A percentile compares a stretch with the other conserved stretches of the same genome.
phyloP scores from a whole-genome alignment of 1,284 basidiomycete species.

The Heliocybe sulcata region DNA sequence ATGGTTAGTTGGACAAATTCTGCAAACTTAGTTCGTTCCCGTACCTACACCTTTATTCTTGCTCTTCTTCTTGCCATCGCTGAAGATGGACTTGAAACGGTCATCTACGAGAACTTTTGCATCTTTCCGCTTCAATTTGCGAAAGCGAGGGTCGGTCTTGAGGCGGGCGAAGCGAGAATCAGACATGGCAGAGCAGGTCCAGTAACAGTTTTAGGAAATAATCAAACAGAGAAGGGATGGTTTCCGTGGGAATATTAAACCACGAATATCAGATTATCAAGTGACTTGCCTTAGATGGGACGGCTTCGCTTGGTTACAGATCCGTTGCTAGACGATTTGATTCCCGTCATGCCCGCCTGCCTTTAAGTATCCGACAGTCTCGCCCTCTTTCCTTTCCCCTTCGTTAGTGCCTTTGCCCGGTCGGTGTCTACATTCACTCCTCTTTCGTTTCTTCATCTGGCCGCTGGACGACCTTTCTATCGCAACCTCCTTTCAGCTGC shows the following conservation, averaged over 20 bases:
- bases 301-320: not conserved
- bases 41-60: conserved; percentile 27
- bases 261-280: conserved; percentile 7
- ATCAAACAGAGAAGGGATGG: conserved; percentile 8
- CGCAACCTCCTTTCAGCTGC: conserved; percentile 14
- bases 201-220: conserved; percentile 12
- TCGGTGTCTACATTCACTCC: not conserved
- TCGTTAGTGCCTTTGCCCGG: conserved; percentile 16
- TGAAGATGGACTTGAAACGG: conserved; percentile 85
- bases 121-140: conserved; percentile 73
- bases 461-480: conserved; percentile 29
- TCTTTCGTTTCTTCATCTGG: conserved; percentile 12
- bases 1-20: not conserved
- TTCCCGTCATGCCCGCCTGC: conserved; percentile 4
- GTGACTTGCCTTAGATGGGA: not conserved
- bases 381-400: conserved; percentile 24
- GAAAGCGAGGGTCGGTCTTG: conserved; percentile 90
- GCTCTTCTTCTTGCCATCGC: conserved; percentile 36
- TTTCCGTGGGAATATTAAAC: not conserved
- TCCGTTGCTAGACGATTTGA: not conserved
- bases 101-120: conserved; percentile 89
- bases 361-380: conserved; percentile 16
- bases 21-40: not conserved
- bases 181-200: conserved; percentile 39
- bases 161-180: conserved; percentile 86